These are phyloP conservation scores for Casuarina glauca DNA, from an alignment of 306 rosid genomes.

Conservation along the genomic window DNA sequence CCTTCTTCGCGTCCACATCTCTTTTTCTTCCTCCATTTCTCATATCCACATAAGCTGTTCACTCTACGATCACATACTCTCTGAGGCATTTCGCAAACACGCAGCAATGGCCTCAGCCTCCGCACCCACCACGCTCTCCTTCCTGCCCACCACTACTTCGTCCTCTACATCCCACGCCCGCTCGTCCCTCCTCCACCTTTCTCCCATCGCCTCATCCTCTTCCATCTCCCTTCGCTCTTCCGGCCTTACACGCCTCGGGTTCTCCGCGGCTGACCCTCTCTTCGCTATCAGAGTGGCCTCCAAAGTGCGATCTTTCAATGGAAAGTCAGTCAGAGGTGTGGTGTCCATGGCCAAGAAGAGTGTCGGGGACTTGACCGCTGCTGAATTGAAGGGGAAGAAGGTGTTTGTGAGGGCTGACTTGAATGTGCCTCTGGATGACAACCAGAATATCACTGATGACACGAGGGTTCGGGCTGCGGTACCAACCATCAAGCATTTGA, in stretches of 20 bases:
- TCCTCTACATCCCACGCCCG: conserved; percentile 42
- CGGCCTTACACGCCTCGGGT: conserved; percentile 60
- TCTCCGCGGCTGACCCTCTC: conserved; percentile 75
- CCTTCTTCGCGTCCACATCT: conserved; percentile 61
- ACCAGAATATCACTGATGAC: conserved; percentile 88
- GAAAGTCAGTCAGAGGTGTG: conserved; percentile 54
- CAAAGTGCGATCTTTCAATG: conserved; percentile 41
- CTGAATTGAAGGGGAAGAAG: conserved; percentile 86
- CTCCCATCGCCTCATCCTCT: conserved; percentile 39
- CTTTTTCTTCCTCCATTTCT: conserved; percentile 15
- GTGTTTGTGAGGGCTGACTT: conserved; percentile 91
- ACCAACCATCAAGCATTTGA: conserved; percentile 88
- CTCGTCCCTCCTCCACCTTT: conserved; percentile 43
- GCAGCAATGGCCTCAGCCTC: conserved; percentile 77
- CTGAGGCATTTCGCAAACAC: neutral
- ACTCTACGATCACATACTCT: neutral
- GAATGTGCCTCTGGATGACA: conserved; percentile 90
- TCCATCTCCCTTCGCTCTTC: conserved; percentile 56
- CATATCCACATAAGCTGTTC: conserved; percentile 25
- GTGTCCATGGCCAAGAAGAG: conserved; percentile 92
- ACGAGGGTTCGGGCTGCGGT: conserved; percentile 93
- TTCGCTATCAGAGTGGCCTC: conserved; percentile 61
- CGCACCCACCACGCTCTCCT: conserved; percentile 63
- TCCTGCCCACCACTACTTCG: conserved; percentile 53
- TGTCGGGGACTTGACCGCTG: conserved; percentile 66